A percentile compares a stretch with the other conserved stretches of the same genome.
phyloP scores from a whole-genome alignment of 768 basidiomycete species.

The Mycena albidolilacea region DNA sequence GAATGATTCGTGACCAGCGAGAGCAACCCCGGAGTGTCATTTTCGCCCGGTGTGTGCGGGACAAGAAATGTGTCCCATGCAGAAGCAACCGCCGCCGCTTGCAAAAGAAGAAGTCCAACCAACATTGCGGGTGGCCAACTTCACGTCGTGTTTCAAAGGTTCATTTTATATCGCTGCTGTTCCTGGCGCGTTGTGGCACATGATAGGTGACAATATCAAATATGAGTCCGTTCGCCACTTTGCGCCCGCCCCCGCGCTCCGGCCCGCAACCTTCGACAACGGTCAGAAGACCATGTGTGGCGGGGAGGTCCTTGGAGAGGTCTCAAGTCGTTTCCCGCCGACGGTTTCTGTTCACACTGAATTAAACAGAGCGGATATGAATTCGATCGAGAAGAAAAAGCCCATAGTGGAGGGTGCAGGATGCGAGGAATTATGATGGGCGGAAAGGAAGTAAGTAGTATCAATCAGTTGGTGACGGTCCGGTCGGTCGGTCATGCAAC shows the following conservation, averaged over 20 bases:
- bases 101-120: slow-evolving; percentile 42
- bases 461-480: neutral
- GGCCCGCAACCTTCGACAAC: neutral
- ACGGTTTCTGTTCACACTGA: neutral
- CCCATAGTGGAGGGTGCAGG: neutral
- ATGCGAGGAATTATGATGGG: neutral
- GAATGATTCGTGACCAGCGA: slow-evolving; percentile 59
- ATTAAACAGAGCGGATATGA: neutral
- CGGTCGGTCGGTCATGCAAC: neutral
- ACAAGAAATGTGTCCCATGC: slow-evolving; percentile 69
- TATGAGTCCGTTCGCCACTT: neutral
- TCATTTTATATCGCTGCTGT: slow-evolving; percentile 13
- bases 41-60: slow-evolving; percentile 60
- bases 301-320: too few relatives aligned
- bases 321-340: neutral
- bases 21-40: slow-evolving; percentile 67
- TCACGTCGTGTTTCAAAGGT: neutral
- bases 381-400: neutral
- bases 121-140: slow-evolving; percentile 21
- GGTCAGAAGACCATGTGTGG: slow-evolving; percentile 12
- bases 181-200: neutral
- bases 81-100: slow-evolving; percentile 39
- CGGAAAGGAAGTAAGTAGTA: too few relatives aligned
- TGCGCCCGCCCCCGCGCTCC: slow-evolving; percentile 9
- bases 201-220: slow-evolving; percentile 7